Base-by-base conservation (phyloP, 495 filamentous ascomycete species). In the Xylaria acuta region DNA sequence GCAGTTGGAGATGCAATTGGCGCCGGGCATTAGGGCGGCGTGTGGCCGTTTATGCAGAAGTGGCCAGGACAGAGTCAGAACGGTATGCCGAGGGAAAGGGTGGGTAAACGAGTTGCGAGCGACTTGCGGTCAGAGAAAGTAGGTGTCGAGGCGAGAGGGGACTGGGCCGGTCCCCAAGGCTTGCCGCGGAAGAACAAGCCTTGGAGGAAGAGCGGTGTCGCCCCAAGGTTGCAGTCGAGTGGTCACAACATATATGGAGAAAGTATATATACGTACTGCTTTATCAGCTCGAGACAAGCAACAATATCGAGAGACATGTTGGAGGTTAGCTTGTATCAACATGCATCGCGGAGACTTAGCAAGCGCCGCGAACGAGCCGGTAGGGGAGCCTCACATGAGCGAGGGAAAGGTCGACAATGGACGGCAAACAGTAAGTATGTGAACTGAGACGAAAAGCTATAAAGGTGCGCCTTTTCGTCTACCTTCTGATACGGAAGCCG, bases 141-240 rank as follows among this genome's bases (percentile, higher is more conserved):
- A 43, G n/a, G 58, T 58, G 67, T 32, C 32, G 59, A 63, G 36
- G 59, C 20, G 60, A 45, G 34, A 38, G 68, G 58, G 43, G 18
- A 22, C 32, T 62, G 45, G 47, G 38, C 69, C 69, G n/a, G 59
- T n/a, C 4, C 59, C 58, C 59, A 27, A 70, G 54, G 68, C 45
- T 34, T 63, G 58, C 56, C 67, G 68, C 47, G 36, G 65, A 41
- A 22, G 32, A 56, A 20, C 43, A 36, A 64, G 60, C 60, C 38
- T 64, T 56, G 65, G 65, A 56, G 65, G 65, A 67, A 67, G 49
- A 67, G 65, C 65, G 65, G 65, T 67, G 65, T 67, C 65, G 49
- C 49, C 12, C 47, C 67, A 70, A 60, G 67, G 67, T 70, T 70
- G 56, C 67, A 70, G 54, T 70, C 40, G 38, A 41, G 60, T 64